Evolutionary conservation across 2,329 filamentous ascomycete species (phyloP), one percentile per base, ranked within the genome.

Genomic region (Cryoendolithus antarcticus): DNA sequence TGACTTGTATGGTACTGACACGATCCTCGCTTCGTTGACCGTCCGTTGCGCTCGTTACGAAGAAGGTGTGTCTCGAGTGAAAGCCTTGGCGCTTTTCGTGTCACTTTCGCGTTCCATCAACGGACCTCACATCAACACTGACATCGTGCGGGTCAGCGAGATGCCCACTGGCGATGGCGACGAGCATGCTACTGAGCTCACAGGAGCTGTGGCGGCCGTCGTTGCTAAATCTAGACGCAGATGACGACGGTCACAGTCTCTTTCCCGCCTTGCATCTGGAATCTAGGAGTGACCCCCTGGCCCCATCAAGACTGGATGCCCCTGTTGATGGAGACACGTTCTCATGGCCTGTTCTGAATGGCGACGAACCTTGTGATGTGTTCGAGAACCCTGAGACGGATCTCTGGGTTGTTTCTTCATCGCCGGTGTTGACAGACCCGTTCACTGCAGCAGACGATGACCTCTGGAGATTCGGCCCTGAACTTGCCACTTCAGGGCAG

Each of bases 401-500:
- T 13, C 35, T 9, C 38, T 30, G 38, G 19, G 36, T 12, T 19
- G 15, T 19, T 19, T 19, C 15, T 19, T 19, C 15, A 19, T 19
- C 15, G 19, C 27, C 19, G 15, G 6, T 6, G 9, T 34, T 3
- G 37, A 33, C 10, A 11, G 9, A 15, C 6, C 9, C n/a, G 7
- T 36, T 9, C 13, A 30, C 6, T 12, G 29, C 13, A 9, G 30
- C 32, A 29, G 49, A 53, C n/a, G 52, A 57, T n/a, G 59, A 65
- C 40, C 41, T 66, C 2, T 67, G 65, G 64, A 47, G 59, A 12
- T 30, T 59, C 6, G 58, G 62, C 2, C 40, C 56, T 4, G 53
- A 60, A 4, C 34, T 57, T n/a, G 54, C 53, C 4, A 53, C 52
- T 1, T 51, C 47, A 4, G 52, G 57, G 5, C 52, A 62, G 11